Evolutionary conservation across 164 flowering plant species (phyloP), one percentile per base, ranked within the genome.

Genomic region (Magnolia kwangsiensis): DNA sequence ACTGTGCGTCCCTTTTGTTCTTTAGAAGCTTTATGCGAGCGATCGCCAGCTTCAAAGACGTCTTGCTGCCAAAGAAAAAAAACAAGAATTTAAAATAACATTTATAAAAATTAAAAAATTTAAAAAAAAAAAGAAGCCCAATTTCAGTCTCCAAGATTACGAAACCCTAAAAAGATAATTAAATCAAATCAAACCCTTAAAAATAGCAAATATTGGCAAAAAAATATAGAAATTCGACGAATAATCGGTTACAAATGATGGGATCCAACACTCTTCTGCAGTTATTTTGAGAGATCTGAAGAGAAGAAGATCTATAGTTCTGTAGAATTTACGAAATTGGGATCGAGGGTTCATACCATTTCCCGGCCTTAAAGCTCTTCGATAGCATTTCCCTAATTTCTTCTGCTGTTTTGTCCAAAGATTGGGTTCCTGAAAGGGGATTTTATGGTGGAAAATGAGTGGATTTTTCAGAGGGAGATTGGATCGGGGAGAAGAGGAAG

Each of bases 21-120:
- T 84, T 94, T 87, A 96, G 69, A 20, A 94, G 81, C 91, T 94
- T 96, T 69, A 90, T 82, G 7, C 99, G 87, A 37, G 99, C 87
- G 1, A 67, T 77, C 61, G 92, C 96, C 45, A 96, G 85, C 81
- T 84, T 94, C 84, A 96, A 80, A 2, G 98, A 80, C 31, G 92
- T 96, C 82, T 96, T 96, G 87, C 99, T 96, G 91, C 66, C 27
- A 1, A 29, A 19, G 23, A 29, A 50, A 64, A 2, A 3, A 1
- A 23, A 6, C 24, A 23, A 23, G 24, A 23, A 23, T 23, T 23
- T 23, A 23, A 23, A 23, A 23, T 23, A 23, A 23, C 24, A 23
- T 23, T 23, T 23, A 23, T 23, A 23, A 23, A 23, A 23, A 23
- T 0, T 23, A 23, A 23, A 23, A 23, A 23, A 23, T 23, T n/a